Evolutionary conservation across 345 rosid genomes (phyloP), one percentile per base, ranked within the genome.

Genomic region (Lepidium sativum): DNA sequence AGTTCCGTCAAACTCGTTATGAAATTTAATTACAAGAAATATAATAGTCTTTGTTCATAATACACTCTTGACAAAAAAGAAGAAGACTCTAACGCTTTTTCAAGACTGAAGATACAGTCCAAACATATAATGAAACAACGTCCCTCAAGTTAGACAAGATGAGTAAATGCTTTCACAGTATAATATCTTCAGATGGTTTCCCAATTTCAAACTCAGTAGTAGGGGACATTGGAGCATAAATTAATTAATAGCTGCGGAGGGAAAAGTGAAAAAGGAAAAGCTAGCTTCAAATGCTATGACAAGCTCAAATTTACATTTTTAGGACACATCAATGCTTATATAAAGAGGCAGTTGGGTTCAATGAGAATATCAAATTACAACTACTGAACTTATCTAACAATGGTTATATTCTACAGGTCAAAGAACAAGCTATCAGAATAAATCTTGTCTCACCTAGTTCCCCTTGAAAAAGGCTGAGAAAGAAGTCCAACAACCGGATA

Each of bases 401-500:
- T 38, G 60, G n/a, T 63, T 39, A 20, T 39, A 60, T 41, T 41
- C 49, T 38, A 55, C 25, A 48, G 4, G 39, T 48, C 32, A 48
- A 56, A 37, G 16, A 44, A 52, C 12, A 60, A 54, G 69, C 60
- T 37, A 65, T 32, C 18, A 58, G 20, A 33, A 32, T 17, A 42
- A 50, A 43, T 49, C 6, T 12, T 32, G 45, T 51, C 87, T 78
- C 71, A 74, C 95, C 95, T 85, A 65, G 83, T 79, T 81, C 88
- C 92, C 39, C 72, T 61, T 51, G 88, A 86, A 63, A 70, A 70
- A 41, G 98, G 92, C 65, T 91, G 96, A 18, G 90, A 79, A 59
- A 88, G 92, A 81, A 91, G 63, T 72, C 90, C 95, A 66, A 83
- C 90, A 68, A 91, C 75, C 48, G 95, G 76, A 60, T 75, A 81